A percentile compares a stretch with the other conserved stretches of the same genome.
Conservation (phyloP, 2,329 filamentous ascomycete species). For the Diaporthe citri region DNA sequence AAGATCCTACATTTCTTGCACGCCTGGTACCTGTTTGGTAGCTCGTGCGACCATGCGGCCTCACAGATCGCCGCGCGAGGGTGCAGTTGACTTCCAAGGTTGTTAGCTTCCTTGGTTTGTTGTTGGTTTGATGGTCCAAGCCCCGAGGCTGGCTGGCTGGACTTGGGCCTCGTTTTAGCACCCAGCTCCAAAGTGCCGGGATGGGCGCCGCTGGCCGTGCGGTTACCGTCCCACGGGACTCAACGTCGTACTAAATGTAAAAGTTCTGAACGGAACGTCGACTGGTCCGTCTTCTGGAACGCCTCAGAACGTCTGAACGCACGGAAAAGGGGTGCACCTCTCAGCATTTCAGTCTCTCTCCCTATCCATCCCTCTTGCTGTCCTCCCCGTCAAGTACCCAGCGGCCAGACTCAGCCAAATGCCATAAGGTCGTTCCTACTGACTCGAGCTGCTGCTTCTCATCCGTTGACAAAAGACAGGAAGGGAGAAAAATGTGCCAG, state of each 20-base stretch:
- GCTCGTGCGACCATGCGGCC: not conserved
- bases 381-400: not conserved
- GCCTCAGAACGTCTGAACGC: constrained; percentile 3
- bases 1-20: constrained; percentile 1
- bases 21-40: constrained; percentile 4
- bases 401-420: constrained; percentile 6
- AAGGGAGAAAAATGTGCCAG: not conserved
- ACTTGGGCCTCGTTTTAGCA: constrained; percentile 19
- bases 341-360: not conserved
- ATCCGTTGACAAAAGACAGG: not conserved
- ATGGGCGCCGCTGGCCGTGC: constrained; percentile 1
- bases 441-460: not conserved
- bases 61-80: not conserved
- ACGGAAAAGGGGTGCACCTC: constrained; percentile 5
- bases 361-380: not conserved
- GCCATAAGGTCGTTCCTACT: not conserved
- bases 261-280: constrained; percentile 7
- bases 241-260: constrained; percentile 16
- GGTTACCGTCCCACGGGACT: constrained; percentile 23
- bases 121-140: constrained; percentile 5
- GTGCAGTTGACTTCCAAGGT: not conserved
- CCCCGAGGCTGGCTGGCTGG: not conserved
- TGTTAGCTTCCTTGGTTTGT: not conserved
- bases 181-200: constrained; percentile 29
- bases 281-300: constrained; percentile 30